Conservation (phyloP, 1,284 basidiomycete species). For the Thecaphora thlaspeos region DNA sequence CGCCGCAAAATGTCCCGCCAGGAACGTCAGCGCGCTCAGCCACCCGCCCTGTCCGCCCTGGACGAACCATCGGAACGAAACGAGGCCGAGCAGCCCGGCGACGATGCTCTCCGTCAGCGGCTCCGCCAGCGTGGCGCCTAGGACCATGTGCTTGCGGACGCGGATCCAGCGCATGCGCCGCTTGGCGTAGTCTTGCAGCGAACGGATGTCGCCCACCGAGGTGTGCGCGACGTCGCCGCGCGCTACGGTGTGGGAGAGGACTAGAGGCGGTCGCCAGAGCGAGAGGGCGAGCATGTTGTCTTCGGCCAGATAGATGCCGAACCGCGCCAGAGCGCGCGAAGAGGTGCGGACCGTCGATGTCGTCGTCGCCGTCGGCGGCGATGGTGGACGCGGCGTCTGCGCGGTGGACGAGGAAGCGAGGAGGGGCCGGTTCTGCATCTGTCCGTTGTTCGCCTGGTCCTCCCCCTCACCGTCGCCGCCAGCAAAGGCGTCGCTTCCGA, state of each 20-base stretch:
- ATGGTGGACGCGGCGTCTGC: neutral
- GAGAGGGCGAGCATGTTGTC: slow-evolving; percentile 57
- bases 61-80: slow-evolving; percentile 2
- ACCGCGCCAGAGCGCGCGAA: slow-evolving; percentile 49
- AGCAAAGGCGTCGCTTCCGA: slow-evolving; percentile 46
- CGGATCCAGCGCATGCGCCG: slow-evolving; percentile 57
- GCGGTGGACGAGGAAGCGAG: neutral
- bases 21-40: slow-evolving; percentile 31
- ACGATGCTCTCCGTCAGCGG: slow-evolving; percentile 54
- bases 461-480: neutral
- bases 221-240: slow-evolving; percentile 49
- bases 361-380: neutral
- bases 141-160: slow-evolving; percentile 54
- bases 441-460: neutral
- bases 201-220: slow-evolving; percentile 52
- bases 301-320: slow-evolving; percentile 56
- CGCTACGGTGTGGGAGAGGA: slow-evolving; percentile 42
- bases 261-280: slow-evolving; percentile 45
- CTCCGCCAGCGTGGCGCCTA: slow-evolving; percentile 49
- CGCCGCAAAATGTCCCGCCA: slow-evolving; percentile 21
- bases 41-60: slow-evolving; percentile 9
- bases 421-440: neutral
- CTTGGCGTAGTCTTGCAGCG: slow-evolving; percentile 46
- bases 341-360: slow-evolving; percentile 2
- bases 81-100: slow-evolving; percentile 39